These are phyloP conservation scores for Panicum miliaceum DNA, from an alignment of 176 grass and related monocot species.

Conservation along the genomic window DNA sequence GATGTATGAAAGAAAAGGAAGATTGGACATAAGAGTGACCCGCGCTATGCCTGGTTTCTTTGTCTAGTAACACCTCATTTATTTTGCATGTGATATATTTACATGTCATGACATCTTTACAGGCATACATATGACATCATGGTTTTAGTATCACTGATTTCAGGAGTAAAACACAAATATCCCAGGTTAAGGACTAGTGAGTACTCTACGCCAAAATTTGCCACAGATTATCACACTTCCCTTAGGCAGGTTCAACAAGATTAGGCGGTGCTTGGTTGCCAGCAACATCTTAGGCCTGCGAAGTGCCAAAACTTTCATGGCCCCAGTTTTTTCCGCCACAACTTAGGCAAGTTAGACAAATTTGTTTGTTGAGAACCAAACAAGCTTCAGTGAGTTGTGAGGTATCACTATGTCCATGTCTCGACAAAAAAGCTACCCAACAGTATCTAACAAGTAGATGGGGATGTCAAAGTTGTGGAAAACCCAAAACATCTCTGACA, in stretches of 20 bases:
- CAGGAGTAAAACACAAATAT: background rate
- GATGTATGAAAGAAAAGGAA: background rate
- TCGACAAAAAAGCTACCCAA: background rate
- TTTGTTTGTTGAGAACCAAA: background rate
- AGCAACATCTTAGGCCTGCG: background rate
- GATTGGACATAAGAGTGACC: background rate
- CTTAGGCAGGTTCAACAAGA: background rate
- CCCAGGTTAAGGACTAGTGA: background rate
- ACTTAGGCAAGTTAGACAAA: background rate
- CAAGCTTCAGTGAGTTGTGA: constrained; percentile 19
- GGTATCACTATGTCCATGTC: background rate
- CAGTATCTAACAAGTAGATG: constrained; percentile 8
- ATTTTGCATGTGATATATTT: background rate
- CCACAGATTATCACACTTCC: background rate
- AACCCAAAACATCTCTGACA: background rate
- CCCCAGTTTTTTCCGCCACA: background rate
- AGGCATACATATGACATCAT: background rate
- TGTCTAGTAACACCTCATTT: background rate
- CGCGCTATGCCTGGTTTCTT: background rate
- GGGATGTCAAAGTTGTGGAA: background rate
- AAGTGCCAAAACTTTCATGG: background rate
- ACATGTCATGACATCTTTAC: background rate
- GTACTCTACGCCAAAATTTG: background rate
- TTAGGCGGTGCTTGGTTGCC: background rate
- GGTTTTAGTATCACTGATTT: background rate